Percentiles rank a stretch among this genome's conserved stretches.
These are phyloP conservation scores for Crucihimalaya himalaica DNA, from an alignment of 345 rosid genomes.

Conservation along the genomic window DNA sequence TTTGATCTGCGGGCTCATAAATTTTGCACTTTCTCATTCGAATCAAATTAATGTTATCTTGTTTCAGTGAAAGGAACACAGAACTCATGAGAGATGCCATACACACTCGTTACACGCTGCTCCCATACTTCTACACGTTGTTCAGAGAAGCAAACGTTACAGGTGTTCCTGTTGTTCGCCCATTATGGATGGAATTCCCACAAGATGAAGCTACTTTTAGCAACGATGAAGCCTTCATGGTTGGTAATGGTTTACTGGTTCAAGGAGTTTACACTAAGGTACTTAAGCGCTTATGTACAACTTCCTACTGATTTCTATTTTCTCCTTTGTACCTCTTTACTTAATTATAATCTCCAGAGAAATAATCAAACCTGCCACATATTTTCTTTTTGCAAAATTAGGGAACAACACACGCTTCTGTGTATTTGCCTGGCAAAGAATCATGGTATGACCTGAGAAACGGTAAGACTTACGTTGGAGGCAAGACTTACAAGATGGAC, in stretches of 20 bases:
- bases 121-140: conserved; percentile 91
- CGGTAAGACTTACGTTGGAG: conserved; percentile 67
- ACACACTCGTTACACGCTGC: conserved; percentile 77
- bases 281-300: conserved; percentile 9
- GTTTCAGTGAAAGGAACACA: conserved; percentile 77
- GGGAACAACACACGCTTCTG: conserved; percentile 70
- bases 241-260: conserved; percentile 84
- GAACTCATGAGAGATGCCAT: conserved; percentile 89
- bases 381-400: conserved; percentile 30
- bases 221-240: conserved; percentile 98
- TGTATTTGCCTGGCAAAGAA: conserved; percentile 90
- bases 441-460: conserved; percentile 86
- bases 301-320: conserved; percentile 12
- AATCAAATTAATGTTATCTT: not conserved
- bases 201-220: conserved; percentile 76
- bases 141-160: conserved; percentile 92
- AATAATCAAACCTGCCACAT: conserved; percentile 3
- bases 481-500: conserved; percentile 66
- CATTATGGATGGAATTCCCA: conserved; percentile 99
- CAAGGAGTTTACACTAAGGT: conserved; percentile 96
- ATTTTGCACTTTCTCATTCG: not conserved
- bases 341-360: not conserved
- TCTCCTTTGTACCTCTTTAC: conserved; percentile 1
- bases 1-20: not conserved
- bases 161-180: conserved; percentile 86